Conservation (phyloP, 179 eudicot species). For the Beta corolliflora region DNA sequence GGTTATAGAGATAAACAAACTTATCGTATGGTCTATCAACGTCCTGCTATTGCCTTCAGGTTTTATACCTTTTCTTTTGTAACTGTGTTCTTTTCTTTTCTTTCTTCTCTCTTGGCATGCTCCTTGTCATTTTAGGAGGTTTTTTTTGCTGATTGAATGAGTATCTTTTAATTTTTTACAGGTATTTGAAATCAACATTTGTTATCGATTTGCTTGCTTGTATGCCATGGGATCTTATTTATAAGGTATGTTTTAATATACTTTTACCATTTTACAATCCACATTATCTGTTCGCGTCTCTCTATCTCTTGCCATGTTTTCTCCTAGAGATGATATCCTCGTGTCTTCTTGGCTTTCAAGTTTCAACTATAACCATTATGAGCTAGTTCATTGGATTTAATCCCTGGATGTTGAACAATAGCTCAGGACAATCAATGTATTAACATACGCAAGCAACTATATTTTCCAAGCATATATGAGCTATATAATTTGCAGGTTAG, state of each 20-base stretch:
- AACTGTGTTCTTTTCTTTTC: neutral
- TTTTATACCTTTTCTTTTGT: conserved; percentile 17
- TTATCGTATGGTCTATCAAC: conserved; percentile 64
- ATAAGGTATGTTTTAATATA: conserved; percentile 47
- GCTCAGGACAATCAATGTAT: too few species aligned
- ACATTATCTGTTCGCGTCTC: neutral
- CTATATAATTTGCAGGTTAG: too few species aligned
- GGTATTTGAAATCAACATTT: conserved; percentile 81
- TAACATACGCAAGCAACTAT: too few species aligned
- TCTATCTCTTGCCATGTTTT: too few species aligned
- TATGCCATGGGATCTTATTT: conserved; percentile 90
- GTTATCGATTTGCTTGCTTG: conserved; percentile 72
- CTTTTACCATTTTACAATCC: neutral
- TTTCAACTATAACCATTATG: too few species aligned
- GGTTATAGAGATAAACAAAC: conserved; percentile 78
- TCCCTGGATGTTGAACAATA: too few species aligned
- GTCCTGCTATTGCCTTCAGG: conserved; percentile 66
- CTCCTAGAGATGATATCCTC: too few species aligned
- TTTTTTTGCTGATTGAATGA: neutral
- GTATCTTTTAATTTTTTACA: conserved; percentile 21
- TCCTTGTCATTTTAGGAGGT: neutral
- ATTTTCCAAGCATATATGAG: too few species aligned
- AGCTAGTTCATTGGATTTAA: too few species aligned
- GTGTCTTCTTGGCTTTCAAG: too few species aligned
- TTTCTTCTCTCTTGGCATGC: neutral